These are phyloP conservation scores for Zymoseptoria ardabiliae DNA, from an alignment of 2,329 filamentous ascomycete species.

Conservation along the genomic window DNA sequence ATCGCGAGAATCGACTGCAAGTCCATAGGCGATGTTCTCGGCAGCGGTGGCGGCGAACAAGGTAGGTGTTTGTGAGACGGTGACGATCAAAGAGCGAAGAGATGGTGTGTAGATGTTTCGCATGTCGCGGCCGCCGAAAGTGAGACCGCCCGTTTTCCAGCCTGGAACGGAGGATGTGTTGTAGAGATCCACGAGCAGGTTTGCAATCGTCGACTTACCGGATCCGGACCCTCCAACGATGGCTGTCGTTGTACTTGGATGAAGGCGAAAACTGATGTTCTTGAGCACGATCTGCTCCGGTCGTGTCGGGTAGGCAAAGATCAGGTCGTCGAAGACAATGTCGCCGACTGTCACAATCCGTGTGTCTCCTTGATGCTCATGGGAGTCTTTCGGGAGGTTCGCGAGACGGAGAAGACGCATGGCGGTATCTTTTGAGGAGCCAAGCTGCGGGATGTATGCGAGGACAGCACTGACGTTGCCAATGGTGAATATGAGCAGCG, in stretches of 20 bases:
- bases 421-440: slow-evolving; percentile 64
- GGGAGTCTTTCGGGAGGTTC: slow-evolving; percentile 50
- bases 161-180: slow-evolving; percentile 48
- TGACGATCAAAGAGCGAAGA: slow-evolving; percentile 55
- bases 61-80: slow-evolving; percentile 64
- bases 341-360: slow-evolving; percentile 41
- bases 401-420: slow-evolving; percentile 64
- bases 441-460: slow-evolving; percentile 72
- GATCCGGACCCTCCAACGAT: slow-evolving; percentile 79
- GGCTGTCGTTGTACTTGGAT: slow-evolving; percentile 59
- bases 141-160: slow-evolving; percentile 39
- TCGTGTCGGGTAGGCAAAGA: slow-evolving; percentile 64
- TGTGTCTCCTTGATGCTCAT: slow-evolving; percentile 50
- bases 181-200: slow-evolving; percentile 69
- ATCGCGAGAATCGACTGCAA: slow-evolving; percentile 49
- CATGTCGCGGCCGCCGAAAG: slow-evolving; percentile 53
- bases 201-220: slow-evolving; percentile 81
- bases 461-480: slow-evolving; percentile 64
- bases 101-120: slow-evolving; percentile 51
- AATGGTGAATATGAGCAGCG: slow-evolving; percentile 77
- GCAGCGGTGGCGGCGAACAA: slow-evolving; percentile 72
- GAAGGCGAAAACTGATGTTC: slow-evolving; percentile 59
- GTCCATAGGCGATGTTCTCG: slow-evolving; percentile 77
- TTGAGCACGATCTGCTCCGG: slow-evolving; percentile 50
- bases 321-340: slow-evolving; percentile 54